These are phyloP conservation scores for Panus rudis DNA, from an alignment of 768 basidiomycete genomes.

Conservation along the genomic window DNA sequence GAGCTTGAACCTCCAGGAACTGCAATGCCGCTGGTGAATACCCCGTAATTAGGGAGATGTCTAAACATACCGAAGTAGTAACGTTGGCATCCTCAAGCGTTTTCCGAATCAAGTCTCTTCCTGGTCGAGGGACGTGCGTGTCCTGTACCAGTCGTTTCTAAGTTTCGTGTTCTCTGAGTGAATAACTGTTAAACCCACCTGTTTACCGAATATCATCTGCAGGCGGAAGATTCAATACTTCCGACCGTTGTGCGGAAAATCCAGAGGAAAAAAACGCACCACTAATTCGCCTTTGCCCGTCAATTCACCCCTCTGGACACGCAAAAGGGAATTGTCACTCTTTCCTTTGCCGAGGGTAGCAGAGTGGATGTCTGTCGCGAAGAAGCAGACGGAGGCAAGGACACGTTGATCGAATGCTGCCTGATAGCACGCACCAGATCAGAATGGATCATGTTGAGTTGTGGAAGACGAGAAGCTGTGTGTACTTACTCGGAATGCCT, in stretches of 20 bases:
- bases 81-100: conserved; percentile 78
- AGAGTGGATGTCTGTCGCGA: conserved; percentile 89
- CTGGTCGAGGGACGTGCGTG: conserved; percentile 86
- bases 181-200: conserved; percentile 36
- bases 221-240: not conserved
- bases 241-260: not conserved
- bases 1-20: conserved; percentile 95
- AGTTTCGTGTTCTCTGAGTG: not conserved
- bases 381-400: conserved; percentile 84
- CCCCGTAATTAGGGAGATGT: not conserved
- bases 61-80: conserved; percentile 51
- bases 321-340: conserved; percentile 73
- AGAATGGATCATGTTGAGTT: not conserved
- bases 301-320: conserved; percentile 70
- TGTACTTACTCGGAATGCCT: conserved; percentile 49
- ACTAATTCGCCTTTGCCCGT: conserved; percentile 77
- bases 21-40: conserved; percentile 25
- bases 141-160: conserved; percentile 40
- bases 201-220: conserved; percentile 94
- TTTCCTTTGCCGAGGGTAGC: conserved; percentile 82
- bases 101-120: conserved; percentile 78
- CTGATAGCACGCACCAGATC: conserved; percentile 29
- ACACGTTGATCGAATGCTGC: conserved; percentile 86
- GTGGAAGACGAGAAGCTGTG: too few relatives aligned
- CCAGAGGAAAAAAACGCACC: conserved; percentile 35